Percentiles rank a stretch among this genome's conserved stretches.
phyloP scores from a whole-genome alignment of 139 green algal genomes.

The Coelastrella sp. region DNA sequence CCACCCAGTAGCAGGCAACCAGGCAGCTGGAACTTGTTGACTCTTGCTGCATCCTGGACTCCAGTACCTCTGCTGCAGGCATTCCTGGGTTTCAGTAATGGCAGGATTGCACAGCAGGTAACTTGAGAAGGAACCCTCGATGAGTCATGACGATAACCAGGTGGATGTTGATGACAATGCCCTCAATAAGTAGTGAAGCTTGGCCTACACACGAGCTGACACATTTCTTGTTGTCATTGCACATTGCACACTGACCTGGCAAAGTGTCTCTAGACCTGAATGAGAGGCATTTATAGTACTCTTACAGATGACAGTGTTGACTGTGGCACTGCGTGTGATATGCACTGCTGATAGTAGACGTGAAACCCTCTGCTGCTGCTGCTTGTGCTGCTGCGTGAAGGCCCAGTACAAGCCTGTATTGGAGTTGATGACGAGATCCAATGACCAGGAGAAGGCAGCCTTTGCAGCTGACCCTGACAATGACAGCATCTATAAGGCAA shows the following conservation, averaged over 20 bases:
- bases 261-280: too few species aligned
- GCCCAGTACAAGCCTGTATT: not conserved
- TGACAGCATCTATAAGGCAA: constrained; percentile 24
- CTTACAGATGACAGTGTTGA: too few species aligned
- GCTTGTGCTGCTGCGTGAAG: not conserved
- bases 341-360: too few species aligned
- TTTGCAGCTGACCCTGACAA: constrained; percentile 20
- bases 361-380: too few species aligned
- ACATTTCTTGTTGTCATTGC: too few species aligned
- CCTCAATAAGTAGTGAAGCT: too few species aligned
- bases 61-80: constrained; percentile 30
- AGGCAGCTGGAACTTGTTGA: not conserved
- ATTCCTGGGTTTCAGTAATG: constrained; percentile 27
- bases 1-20: constrained; percentile 14
- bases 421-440: constrained; percentile 34
- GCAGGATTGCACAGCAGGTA: constrained; percentile 1
- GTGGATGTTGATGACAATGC: too few species aligned
- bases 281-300: too few species aligned
- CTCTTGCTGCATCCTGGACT: not conserved
- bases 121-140: not conserved
- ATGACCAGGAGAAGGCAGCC: not conserved
- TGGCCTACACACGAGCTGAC: too few species aligned
- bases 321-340: too few species aligned
- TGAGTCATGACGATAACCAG: too few species aligned
- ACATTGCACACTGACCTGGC: too few species aligned